Percentiles rank a stretch among this genome's conserved stretches.
Conservation (phyloP, 2,329 filamentous ascomycete species). For the Verticillium zaregamsianum region DNA sequence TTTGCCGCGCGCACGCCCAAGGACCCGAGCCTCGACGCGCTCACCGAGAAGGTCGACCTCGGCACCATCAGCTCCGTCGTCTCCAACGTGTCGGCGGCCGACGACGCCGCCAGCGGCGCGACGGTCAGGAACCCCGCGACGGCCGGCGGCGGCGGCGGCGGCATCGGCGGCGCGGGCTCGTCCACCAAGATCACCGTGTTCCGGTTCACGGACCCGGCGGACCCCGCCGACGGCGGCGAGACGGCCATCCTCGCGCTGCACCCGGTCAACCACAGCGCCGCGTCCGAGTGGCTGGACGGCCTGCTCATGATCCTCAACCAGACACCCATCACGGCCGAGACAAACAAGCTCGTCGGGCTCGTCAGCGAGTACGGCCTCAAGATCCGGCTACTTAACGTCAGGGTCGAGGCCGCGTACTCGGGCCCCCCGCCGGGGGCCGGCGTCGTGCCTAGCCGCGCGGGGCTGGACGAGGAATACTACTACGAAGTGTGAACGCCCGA, state of each 20-base stretch:
- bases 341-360: conserved; percentile 80
- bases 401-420: conserved; percentile 73
- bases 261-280: conserved; percentile 74
- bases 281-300: conserved; percentile 95
- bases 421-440: conserved; percentile 66
- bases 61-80: conserved; percentile 87
- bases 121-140: conserved; percentile 31
- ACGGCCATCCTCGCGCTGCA: conserved; percentile 76
- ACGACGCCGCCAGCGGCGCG: conserved; percentile 40
- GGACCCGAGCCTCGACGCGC: conserved; percentile 67
- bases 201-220: conserved; percentile 51
- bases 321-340: conserved; percentile 94
- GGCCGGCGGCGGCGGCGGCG: conserved; percentile 3
- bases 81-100: conserved; percentile 65
- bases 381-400: conserved; percentile 85
- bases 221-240: conserved; percentile 45
- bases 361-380: conserved; percentile 90
- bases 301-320: conserved; percentile 93
- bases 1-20: conserved; percentile 63
- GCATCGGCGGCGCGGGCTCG: conserved; percentile 31
- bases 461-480: conserved; percentile 88
- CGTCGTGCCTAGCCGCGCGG: conserved; percentile 75
- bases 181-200: conserved; percentile 91
- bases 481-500: conserved; percentile 61
- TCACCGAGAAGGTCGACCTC: conserved; percentile 82